Base-by-base conservation (phyloP, 2,329 filamentous ascomycete species). In the Endothia cerciana region DNA sequence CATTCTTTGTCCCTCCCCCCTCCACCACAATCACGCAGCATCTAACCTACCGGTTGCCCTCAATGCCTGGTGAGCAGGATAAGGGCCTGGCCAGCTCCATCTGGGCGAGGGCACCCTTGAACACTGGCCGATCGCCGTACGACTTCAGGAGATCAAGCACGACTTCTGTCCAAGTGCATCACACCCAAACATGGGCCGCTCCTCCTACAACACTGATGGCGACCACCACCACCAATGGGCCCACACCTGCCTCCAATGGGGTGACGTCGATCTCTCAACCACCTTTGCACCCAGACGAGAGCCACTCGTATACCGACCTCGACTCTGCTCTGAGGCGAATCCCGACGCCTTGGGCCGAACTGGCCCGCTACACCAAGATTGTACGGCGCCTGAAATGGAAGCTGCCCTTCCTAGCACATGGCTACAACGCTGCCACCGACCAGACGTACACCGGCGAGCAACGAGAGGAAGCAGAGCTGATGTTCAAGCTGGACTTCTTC, bases 401-500 rank as follows among this genome's bases (percentile, higher is more conserved):
- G 73, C 81, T 86, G 1, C 81, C 86, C 15, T 87, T 87, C 69
- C 79, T 90, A 40, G 82, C 83, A n/a, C 75, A 78, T 61, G 86
- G 82, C 1, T 89, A 89, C 72, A 75, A 74, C n/a, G 77, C 80
- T 1, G 86, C 87, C 0, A 77, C 78, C 30, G 74, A 77, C 43
- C 78, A 79, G 6, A 76, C 73, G 49, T 78, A 81, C 55, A 71
- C 76, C 0, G 71, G 73, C 25, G 73, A 75, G 30, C 72, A 74
- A 13, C 43, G 65, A 2, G 68, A 64, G 5, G 82, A 85, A 69
- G 84, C 84, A 0, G 87, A 89, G 74, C 82, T 86, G 19, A 91
- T 91, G 82, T 92, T 92, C 80, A 92, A 92, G 74, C 82, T 92
- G 8, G 90, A 92, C 72, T 93, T 92, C 69, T 88, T 91, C 76